Conservation (phyloP, 2,329 filamentous ascomycete species). For the Monosporascus sp. region DNA sequence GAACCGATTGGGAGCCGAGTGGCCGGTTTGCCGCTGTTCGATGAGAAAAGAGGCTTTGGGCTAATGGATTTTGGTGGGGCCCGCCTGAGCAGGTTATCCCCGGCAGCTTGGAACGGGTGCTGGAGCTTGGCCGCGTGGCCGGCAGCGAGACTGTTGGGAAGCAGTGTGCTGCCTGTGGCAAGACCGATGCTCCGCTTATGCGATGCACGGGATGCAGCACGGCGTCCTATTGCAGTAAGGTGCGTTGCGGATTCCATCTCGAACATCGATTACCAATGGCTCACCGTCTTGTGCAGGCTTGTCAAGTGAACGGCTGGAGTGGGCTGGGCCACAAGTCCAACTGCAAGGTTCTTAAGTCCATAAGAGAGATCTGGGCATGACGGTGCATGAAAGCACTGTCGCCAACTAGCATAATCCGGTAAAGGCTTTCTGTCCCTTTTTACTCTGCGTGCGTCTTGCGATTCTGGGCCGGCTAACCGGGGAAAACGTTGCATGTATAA, state of each 20-base stretch:
- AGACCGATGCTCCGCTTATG: constrained; percentile 22
- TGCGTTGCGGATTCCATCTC: constrained; percentile 17
- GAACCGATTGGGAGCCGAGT: not conserved
- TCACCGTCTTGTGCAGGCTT: constrained; percentile 26
- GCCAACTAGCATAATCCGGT: no score
- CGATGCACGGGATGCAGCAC: constrained; percentile 39
- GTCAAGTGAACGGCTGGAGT: constrained; percentile 38
- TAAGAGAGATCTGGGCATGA: constrained; percentile 32
- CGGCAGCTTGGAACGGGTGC: constrained; percentile 16
- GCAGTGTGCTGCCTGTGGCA: constrained; percentile 22
- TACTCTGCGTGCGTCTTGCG: no score
- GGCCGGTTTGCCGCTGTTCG: not conserved
- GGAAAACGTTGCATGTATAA: no score
- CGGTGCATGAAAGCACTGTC: not conserved
- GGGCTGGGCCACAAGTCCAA: constrained; percentile 38
- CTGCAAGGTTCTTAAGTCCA: constrained; percentile 37
- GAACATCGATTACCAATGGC: not conserved
- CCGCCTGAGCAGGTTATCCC: constrained; percentile 15
- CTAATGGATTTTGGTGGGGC: not conserved
- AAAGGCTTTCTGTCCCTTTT: no score
- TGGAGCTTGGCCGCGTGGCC: constrained; percentile 15
- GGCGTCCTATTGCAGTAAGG: constrained; percentile 43
- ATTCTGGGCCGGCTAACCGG: no score
- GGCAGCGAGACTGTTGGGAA: constrained; percentile 1
- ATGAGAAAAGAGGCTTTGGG: not conserved